A percentile compares a stretch with the other conserved stretches of the same genome.
Evolutionary conservation across 805 yeast genomes (phyloP).

Genomic region (Saturnispora quitensis): DNA sequence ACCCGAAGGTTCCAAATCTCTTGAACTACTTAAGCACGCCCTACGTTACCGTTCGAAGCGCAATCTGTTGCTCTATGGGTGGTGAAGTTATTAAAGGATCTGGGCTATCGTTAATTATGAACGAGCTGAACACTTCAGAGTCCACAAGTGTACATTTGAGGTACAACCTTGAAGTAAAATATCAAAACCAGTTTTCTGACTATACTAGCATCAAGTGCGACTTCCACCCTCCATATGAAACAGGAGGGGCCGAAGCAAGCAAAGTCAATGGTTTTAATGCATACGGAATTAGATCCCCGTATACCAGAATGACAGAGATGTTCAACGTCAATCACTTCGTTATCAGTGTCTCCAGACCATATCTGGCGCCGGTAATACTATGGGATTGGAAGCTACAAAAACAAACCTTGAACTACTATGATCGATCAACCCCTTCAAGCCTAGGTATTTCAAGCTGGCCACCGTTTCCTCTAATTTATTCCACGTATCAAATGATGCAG

Average conservation of each 20-base stretch:
- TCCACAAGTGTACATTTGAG: background rate
- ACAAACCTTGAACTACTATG: conserved; percentile 9
- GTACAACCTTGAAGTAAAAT: conserved; percentile 8
- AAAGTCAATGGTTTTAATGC: conserved; percentile 7
- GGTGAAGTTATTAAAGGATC: conserved; percentile 44
- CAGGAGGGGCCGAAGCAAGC: conserved; percentile 22
- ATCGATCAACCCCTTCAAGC: background rate
- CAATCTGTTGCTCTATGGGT: conserved; percentile 78
- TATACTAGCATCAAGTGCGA: conserved; percentile 19
- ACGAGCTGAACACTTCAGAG: background rate
- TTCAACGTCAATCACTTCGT: conserved; percentile 93
- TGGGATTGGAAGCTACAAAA: conserved; percentile 66
- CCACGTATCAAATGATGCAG: conserved; percentile 20
- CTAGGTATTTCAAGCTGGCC: background rate
- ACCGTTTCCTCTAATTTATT: background rate
- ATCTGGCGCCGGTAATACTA: conserved; percentile 79
- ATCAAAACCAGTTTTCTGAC: conserved; percentile 31
- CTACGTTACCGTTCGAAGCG: conserved; percentile 82
- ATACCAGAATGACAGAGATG: conserved; percentile 79
- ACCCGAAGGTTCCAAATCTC: conserved; percentile 58
- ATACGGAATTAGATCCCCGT: conserved; percentile 43
- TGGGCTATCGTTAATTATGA: conserved; percentile 24
- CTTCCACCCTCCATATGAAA: conserved; percentile 36
- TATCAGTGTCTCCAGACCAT: conserved; percentile 88
- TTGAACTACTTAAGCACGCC: conserved; percentile 90